phyloP scores from a whole-genome alignment of 305 asterid species.

The Solanum hybrid region DNA sequence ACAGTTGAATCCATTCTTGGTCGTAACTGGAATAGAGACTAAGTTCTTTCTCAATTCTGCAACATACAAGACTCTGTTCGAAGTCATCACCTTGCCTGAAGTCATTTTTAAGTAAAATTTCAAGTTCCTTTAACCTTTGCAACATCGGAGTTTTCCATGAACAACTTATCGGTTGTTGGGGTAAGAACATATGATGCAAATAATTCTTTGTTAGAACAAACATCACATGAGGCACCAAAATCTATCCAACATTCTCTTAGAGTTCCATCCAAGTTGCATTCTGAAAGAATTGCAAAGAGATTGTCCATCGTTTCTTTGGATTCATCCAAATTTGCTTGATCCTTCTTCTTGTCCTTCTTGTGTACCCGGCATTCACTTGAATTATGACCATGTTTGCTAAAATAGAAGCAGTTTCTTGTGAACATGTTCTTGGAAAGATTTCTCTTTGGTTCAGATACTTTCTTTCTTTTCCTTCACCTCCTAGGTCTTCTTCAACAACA shows the following conservation, averaged over 20 bases:
- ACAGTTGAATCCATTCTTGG: neutral
- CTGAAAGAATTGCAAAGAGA: too few relatives aligned
- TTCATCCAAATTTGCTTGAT: neutral
- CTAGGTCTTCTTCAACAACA: neutral
- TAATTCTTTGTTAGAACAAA: neutral
- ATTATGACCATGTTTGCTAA: neutral
- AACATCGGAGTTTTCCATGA: neutral
- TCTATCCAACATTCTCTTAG: neutral
- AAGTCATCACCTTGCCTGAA: neutral
- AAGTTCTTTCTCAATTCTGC: neutral
- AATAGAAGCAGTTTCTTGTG: neutral
- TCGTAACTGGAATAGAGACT: neutral
- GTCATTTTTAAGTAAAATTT: too few relatives aligned
- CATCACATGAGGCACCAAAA: neutral
- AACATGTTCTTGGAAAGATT: neutral
- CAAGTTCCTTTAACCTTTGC: fast-evolving
- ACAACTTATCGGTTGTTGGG: neutral
- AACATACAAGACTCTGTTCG: neutral
- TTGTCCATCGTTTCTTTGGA: neutral
- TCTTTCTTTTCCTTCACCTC: neutral
- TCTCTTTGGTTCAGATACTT: neutral
- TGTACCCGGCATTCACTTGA: neutral
- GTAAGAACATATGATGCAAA: neutral
- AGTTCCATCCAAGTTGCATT: neutral
- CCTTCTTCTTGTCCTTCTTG: neutral